Percentiles rank a stretch among this genome's conserved stretches.
Evolutionary conservation across 129 eudicot species (phyloP).

Genomic region (Deinandra increscens): DNA sequence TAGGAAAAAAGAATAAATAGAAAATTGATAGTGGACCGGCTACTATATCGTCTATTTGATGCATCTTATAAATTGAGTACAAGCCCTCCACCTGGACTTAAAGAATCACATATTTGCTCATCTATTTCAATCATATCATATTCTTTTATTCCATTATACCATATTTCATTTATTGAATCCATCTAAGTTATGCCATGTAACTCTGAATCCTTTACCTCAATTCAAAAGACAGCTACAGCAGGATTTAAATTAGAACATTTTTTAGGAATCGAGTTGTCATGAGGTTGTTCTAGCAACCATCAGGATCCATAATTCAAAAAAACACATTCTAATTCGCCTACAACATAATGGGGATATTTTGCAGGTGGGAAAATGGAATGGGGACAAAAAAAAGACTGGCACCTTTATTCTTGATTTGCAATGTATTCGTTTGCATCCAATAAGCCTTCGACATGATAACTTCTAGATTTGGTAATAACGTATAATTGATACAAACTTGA

Average conservation of each 20-base stretch:
- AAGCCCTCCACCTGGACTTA: conserved; percentile 30
- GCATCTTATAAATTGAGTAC: conserved; percentile 20
- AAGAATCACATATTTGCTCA: conserved; percentile 24
- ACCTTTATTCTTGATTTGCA: conserved; percentile 42
- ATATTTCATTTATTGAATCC: conserved; percentile 7
- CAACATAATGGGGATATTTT: conserved; percentile 17
- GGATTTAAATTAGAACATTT: background rate
- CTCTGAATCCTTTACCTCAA: conserved; percentile 4
- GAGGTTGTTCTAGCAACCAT: background rate
- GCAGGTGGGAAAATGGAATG: conserved; percentile 24
- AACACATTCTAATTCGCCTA: conserved; percentile 22
- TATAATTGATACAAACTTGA: conserved; percentile 18
- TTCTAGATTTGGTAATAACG: conserved; percentile 38
- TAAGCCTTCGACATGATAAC: conserved; percentile 26
- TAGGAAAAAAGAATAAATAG: conserved; percentile 21
- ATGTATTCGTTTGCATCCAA: conserved; percentile 27
- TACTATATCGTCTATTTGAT: too few relatives aligned
- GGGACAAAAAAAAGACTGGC: too few relatives aligned
- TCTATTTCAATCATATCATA: conserved; percentile 21
- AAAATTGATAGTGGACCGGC: conserved; percentile 21
- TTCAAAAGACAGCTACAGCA: background rate
- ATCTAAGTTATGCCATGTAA: background rate
- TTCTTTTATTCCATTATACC: conserved; percentile 24
- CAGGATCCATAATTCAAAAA: background rate
- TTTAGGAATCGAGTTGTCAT: too few relatives aligned